Base-by-base conservation (phyloP, 2,329 filamentous ascomycete species). In the Phyllosticta paracitricarpa region DNA sequence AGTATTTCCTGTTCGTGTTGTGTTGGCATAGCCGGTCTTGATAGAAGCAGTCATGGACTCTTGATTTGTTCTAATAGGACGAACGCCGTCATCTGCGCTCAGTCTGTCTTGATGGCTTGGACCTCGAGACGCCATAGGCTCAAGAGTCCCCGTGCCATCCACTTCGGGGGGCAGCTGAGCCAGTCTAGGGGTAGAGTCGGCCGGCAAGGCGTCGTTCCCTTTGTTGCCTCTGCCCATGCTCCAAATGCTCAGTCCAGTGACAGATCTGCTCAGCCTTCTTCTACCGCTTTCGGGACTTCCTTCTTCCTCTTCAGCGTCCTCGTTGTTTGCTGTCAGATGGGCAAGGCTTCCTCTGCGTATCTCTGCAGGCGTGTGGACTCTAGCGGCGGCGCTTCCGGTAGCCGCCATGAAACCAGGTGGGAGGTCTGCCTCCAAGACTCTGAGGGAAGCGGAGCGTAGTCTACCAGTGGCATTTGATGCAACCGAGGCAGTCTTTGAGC, bases 381-480 rank as follows among this genome's bases (percentile, higher is more conserved):
- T 74, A 8, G 75, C 70, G 14, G 71, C 75, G 5, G 70, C 70
- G 7, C 66, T 69, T 12, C 75, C 77, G 1, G 76, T 76, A 0
- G 77, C 77, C n/a, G 77, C 75, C 76, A 73, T 76, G 70, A 77
- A 75, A 51, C 76, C 75, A 0, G 71, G 70, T 3, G 75, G 75
- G 7, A 72, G 69, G 54, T 72, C 66, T 6, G 73, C 68, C 25
- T 76, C 72, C 65, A 75, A 73, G 33, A 73, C 63, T 63, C 70
- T 75, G 59, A 73, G 66, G 51, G 72, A 74, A 3, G 71, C 73
- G 22, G 69, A 65, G 7, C 72, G 71, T 30, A 76, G 64, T 19
- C 69, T 69, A 58, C 60, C 69, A 3, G 65, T 51, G 19, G 59
- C 59, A 9, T 63, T 64, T 12, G 72, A 72, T 2, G 66, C 64